A percentile compares a stretch with the other conserved stretches of the same genome.
Conservation (phyloP, 495 filamentous ascomycete species). For the Lasiosphaeris hirsuta region DNA sequence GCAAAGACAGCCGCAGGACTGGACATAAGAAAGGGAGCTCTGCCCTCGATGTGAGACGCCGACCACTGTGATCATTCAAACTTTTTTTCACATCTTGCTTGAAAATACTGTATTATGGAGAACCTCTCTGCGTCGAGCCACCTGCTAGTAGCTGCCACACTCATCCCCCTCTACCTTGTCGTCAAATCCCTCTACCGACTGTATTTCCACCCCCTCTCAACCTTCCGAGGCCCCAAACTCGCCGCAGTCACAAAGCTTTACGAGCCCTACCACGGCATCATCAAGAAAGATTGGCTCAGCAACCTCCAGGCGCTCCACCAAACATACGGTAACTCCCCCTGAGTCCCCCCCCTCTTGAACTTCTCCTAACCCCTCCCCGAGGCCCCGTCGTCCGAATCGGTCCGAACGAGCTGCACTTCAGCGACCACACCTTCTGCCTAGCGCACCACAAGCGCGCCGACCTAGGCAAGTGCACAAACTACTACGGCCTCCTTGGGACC, state of each 20-base stretch:
- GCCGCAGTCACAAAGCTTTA: conserved; percentile 3
- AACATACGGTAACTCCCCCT: conserved; percentile 1
- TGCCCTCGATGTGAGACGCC: no score
- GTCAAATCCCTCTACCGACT: no score
- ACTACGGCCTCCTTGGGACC: conserved; percentile 2
- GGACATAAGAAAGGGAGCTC: no score
- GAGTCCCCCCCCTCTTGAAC: background rate
- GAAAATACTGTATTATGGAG: no score
- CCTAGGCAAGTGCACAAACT: conserved; percentile 8
- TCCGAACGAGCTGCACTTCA: conserved; percentile 7
- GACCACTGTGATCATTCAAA: no score
- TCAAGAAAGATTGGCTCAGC: conserved; percentile 4
- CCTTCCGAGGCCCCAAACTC: conserved; percentile 2
- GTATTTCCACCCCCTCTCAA: background rate
- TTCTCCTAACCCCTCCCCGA: background rate
- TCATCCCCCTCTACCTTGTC: no score
- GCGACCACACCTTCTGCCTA: conserved; percentile 5
- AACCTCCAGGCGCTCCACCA: background rate
- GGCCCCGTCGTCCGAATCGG: conserved; percentile 6
- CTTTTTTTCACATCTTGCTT: no score
- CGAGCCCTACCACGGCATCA: conserved; percentile 1
- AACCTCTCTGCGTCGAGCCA: no score
- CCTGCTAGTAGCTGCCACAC: no score
- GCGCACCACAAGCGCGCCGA: background rate
- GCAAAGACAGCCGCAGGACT: no score